phyloP scores from a whole-genome alignment of 164 flowering plant species.

The Annona cherimola region DNA sequence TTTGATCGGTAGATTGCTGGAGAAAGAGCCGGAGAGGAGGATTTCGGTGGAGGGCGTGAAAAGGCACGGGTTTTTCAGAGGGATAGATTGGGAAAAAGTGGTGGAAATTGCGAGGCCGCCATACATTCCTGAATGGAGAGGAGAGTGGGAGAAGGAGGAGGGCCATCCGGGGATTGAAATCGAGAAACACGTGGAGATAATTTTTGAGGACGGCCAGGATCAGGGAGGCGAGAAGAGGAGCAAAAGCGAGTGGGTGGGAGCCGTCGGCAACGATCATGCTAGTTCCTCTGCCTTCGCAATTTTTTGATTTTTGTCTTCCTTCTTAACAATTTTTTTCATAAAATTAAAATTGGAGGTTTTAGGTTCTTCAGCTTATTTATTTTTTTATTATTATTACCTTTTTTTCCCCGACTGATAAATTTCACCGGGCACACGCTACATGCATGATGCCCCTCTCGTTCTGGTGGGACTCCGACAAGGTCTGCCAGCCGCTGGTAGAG shows the following conservation, averaged over 20 bases:
- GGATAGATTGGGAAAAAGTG: slow-evolving; percentile 54
- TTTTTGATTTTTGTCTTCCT: slow-evolving; percentile 18
- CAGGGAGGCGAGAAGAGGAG: neutral
- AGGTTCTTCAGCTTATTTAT: no score
- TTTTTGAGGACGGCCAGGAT: slow-evolving; percentile 20
- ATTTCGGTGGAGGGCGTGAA: slow-evolving; percentile 52
- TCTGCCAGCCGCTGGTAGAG: no score
- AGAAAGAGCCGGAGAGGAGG: slow-evolving; percentile 59
- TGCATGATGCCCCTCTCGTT: no score
- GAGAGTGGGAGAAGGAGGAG: slow-evolving; percentile 17
- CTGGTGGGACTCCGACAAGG: no score
- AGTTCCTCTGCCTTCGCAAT: slow-evolving; percentile 9
- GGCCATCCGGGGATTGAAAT: slow-evolving; percentile 44
- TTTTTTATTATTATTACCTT: no score
- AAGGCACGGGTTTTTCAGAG: slow-evolving; percentile 62
- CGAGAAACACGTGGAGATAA: slow-evolving; percentile 43
- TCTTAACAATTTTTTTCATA: no score
- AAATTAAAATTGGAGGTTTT: no score
- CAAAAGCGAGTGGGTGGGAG: slow-evolving; percentile 15
- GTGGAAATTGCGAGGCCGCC: slow-evolving; percentile 59
- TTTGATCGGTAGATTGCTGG: slow-evolving; percentile 55
- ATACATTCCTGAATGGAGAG: slow-evolving; percentile 37
- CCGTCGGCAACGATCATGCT: neutral
- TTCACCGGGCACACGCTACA: no score
- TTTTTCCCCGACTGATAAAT: no score